phyloP scores from a whole-genome alignment of 2,329 filamentous ascomycete species.

The Fusarium citri region DNA sequence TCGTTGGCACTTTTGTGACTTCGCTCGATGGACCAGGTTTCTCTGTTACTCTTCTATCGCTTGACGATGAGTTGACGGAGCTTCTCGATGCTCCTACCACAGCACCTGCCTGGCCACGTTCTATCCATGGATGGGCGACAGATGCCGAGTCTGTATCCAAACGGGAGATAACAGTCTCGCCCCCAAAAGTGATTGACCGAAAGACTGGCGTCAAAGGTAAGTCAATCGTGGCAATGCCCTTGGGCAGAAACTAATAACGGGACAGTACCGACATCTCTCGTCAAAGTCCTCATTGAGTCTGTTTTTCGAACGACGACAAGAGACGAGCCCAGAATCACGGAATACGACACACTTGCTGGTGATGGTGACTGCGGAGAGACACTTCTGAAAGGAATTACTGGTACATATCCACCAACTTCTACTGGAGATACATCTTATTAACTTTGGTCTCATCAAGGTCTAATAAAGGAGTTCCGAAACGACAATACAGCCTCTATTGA shows the following conservation, averaged over 20 bases:
- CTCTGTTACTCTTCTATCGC: slow-evolving; percentile 22
- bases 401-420: neutral
- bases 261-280: neutral
- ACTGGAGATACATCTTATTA: slow-evolving; percentile 48
- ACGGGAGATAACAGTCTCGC: neutral
- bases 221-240: neutral
- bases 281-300: neutral
- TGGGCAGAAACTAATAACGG: accelerated
- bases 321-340: slow-evolving; percentile 69
- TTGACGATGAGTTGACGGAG: slow-evolving; percentile 36
- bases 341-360: slow-evolving; percentile 72
- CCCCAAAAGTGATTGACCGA: neutral
- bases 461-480: neutral
- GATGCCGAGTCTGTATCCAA: neutral
- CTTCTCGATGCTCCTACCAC: neutral
- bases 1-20: neutral
- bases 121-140: neutral
- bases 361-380: slow-evolving; percentile 76
- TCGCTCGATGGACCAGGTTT: neutral
- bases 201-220: neutral
- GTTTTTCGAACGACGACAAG: neutral
- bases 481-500: neutral
- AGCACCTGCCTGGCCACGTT: neutral
- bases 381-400: neutral
- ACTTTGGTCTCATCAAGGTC: slow-evolving; percentile 32